Conservation (phyloP, 805 yeast species). For the Metschnikowia lachancei region DNA sequence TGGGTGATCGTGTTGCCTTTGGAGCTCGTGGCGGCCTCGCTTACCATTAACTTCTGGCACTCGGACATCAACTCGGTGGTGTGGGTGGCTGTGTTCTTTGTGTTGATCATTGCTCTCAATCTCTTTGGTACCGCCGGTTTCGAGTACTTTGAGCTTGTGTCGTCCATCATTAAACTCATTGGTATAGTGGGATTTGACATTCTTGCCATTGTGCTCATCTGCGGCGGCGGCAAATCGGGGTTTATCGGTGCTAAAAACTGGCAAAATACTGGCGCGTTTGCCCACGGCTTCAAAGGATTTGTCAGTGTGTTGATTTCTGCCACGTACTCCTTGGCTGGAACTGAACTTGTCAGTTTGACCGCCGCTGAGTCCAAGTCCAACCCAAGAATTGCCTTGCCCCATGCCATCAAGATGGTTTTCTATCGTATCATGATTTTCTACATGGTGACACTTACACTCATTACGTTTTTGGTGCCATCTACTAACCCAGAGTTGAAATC, state of each 20-base stretch:
- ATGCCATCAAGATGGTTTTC: constrained; percentile 43
- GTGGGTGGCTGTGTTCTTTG: constrained; percentile 42
- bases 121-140: constrained; percentile 36
- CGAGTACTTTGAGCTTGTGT: constrained; percentile 38
- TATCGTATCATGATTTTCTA: constrained; percentile 42
- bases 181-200: constrained; percentile 43
- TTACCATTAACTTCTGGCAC: constrained; percentile 42
- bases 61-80: constrained; percentile 38
- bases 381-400: constrained; percentile 39
- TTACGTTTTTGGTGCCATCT: constrained; percentile 41
- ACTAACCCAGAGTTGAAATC: constrained; percentile 25
- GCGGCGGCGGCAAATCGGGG: constrained; percentile 41
- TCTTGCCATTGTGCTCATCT: constrained; percentile 37
- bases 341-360: constrained; percentile 42
- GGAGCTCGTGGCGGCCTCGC: constrained; percentile 42
- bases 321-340: constrained; percentile 43
- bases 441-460: constrained; percentile 39
- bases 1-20: constrained; percentile 45
- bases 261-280: constrained; percentile 38
- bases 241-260: constrained; percentile 39
- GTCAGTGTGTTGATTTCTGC: constrained; percentile 40
- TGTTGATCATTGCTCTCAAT: constrained; percentile 34
- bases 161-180: constrained; percentile 35
- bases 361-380: constrained; percentile 36
- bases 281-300: constrained; percentile 38